Evolutionary conservation across 2,329 filamentous ascomycete genomes (phyloP).

Genomic region (Ceratocystis harringtonii): DNA sequence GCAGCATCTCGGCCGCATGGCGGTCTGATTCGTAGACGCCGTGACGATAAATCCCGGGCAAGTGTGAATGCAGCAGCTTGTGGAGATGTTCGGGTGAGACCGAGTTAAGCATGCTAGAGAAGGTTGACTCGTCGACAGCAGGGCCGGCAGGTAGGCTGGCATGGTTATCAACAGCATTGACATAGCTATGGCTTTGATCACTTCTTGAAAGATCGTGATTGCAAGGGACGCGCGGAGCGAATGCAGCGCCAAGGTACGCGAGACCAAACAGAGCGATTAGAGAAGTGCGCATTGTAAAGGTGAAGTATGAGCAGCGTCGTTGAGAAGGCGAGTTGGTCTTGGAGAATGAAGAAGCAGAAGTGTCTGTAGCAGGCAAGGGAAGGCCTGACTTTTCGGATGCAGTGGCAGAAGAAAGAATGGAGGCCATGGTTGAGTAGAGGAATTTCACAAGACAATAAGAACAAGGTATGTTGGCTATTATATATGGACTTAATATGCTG

Average conservation of each 20-base stretch:
- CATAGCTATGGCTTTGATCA: neutral
- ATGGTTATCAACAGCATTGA: neutral
- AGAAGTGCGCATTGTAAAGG: constrained; percentile 12
- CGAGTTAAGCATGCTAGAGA: constrained; percentile 31
- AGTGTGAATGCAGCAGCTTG: constrained; percentile 47
- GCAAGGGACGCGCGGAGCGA: constrained; percentile 7
- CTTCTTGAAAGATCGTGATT: neutral
- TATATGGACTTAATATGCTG: neutral
- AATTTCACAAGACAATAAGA: neutral
- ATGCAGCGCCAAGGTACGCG: constrained; percentile 7
- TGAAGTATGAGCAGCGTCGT: constrained; percentile 6
- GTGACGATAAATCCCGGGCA: constrained; percentile 49
- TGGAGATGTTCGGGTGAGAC: constrained; percentile 48
- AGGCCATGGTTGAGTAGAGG: constrained; percentile 2
- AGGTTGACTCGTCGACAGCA: constrained; percentile 5
- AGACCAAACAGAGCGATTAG: constrained; percentile 12
- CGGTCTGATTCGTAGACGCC: constrained; percentile 53
- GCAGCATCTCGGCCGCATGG: constrained; percentile 47
- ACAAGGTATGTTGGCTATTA: neutral
- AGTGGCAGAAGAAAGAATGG: constrained; percentile 3
- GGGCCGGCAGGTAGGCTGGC: constrained; percentile 2
- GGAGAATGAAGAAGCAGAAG: neutral
- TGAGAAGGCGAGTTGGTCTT: neutral
- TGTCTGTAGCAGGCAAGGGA: constrained; percentile 11
- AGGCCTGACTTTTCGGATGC: constrained; percentile 12